Conservation (phyloP, 345 rosid genomes). For the Syzygium aromaticum region DNA sequence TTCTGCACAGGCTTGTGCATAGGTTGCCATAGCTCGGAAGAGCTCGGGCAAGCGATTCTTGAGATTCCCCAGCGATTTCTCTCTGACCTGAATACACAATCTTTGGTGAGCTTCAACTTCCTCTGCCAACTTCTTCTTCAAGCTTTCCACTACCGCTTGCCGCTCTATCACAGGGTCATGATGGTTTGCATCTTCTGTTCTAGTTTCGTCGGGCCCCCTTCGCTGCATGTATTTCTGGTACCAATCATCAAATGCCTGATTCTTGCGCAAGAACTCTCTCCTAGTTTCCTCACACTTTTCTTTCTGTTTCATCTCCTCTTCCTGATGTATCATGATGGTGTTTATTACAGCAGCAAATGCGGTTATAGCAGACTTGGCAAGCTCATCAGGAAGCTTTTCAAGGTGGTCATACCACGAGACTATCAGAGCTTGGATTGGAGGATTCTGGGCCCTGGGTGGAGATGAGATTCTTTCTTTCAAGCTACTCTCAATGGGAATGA, state of each 20-base stretch:
- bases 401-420: conserved; percentile 60
- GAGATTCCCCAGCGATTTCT: conserved; percentile 77
- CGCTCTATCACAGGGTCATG: conserved; percentile 70
- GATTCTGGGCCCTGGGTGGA: conserved; percentile 63
- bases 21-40: conserved; percentile 72
- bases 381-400: conserved; percentile 78
- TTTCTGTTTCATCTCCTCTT: conserved; percentile 82
- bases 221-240: conserved; percentile 61
- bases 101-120: conserved; percentile 59
- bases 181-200: conserved; percentile 40
- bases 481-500: conserved; percentile 70
- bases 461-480: conserved; percentile 59
- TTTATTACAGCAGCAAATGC: conserved; percentile 69
- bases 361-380: conserved; percentile 72
- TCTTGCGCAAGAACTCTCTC: conserved; percentile 58
- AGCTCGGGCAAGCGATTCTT: conserved; percentile 79
- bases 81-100: conserved; percentile 82
- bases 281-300: conserved; percentile 76
- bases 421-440: conserved; percentile 75
- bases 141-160: conserved; percentile 52
- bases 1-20: conserved; percentile 56
- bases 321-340: conserved; percentile 61
- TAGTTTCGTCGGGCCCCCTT: conserved; percentile 38
- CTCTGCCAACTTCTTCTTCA: conserved; percentile 69
- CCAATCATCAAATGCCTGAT: conserved; percentile 87